Evolutionary conservation across 805 yeast species (phyloP).

Genomic region (Wickerhamiella australiensis): DNA sequence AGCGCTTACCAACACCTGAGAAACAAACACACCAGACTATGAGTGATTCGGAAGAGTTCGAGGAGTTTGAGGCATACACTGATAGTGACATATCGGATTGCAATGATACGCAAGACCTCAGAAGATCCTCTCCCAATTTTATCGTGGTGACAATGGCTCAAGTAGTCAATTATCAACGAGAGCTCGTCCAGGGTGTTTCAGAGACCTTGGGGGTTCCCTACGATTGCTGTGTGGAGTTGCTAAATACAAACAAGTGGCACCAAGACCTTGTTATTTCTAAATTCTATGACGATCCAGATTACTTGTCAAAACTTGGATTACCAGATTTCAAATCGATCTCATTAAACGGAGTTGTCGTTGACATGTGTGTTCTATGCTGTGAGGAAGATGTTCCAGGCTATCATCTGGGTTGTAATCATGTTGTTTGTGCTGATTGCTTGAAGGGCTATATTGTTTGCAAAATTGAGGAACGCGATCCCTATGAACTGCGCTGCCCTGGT

Average conservation of each 20-base stretch:
- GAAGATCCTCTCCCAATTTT: neutral
- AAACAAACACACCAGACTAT: no score
- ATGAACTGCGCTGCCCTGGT: conserved; percentile 50
- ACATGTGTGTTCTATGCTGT: conserved; percentile 8
- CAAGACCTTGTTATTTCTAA: neutral
- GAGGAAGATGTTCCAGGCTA: conserved; percentile 1
- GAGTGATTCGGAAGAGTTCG: neutral
- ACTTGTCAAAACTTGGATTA: neutral
- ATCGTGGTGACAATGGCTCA: neutral
- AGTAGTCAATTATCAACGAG: neutral
- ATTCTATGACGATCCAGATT: neutral
- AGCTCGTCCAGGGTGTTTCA: neutral
- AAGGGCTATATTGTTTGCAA: conserved; percentile 42
- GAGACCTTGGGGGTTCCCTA: neutral
- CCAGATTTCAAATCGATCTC: conserved; percentile 1
- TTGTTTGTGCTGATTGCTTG: conserved; percentile 60
- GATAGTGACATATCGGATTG: neutral
- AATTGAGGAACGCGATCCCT: conserved; percentile 27
- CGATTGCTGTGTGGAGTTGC: neutral
- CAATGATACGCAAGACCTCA: neutral
- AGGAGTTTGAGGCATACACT: neutral
- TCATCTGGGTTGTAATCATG: conserved; percentile 54
- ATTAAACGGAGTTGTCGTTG: neutral
- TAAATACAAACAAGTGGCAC: neutral
- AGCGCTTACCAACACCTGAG: no score